Conservation (phyloP, 495 filamentous ascomycete species). For the Annulohypoxylon moriforme region DNA sequence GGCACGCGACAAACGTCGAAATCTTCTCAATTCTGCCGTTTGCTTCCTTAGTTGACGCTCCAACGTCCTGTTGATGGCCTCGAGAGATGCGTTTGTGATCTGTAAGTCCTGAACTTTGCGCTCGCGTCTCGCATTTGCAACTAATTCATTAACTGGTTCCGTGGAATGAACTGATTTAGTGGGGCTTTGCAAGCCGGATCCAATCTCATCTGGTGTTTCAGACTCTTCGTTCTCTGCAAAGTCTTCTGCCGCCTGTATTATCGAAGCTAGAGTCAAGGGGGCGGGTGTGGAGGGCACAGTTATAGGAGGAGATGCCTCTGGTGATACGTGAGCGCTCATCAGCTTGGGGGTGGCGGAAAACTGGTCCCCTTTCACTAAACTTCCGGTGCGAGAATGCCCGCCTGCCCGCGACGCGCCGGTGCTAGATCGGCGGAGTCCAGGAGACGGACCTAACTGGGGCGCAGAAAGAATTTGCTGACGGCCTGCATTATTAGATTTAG, state of each 20-base stretch:
- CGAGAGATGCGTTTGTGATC: constrained; percentile 94
- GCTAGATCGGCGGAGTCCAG: constrained; percentile 39
- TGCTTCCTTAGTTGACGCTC: constrained; percentile 93
- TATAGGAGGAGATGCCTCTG: constrained; percentile 34
- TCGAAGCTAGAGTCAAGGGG: constrained; percentile 54
- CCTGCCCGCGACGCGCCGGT: constrained; percentile 33
- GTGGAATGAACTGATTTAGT: constrained; percentile 59
- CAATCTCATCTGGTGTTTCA: constrained; percentile 42
- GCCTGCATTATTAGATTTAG: constrained; percentile 22
- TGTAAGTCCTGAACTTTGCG: constrained; percentile 97
- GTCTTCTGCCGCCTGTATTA: constrained; percentile 63
- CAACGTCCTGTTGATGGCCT: constrained; percentile 95
- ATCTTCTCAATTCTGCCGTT: constrained; percentile 85
- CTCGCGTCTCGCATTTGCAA: constrained; percentile 86
- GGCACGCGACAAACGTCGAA: constrained; percentile 80
- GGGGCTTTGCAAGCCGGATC: constrained; percentile 59
- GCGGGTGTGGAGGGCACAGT: constrained; percentile 45
- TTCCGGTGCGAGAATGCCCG: constrained; percentile 48
- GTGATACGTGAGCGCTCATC: constrained; percentile 29
- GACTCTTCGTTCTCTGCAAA: constrained; percentile 44
- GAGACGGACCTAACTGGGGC: constrained; percentile 42
- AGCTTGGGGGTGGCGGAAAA: constrained; percentile 18
- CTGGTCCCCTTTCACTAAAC: constrained; percentile 41
- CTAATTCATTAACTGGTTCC: constrained; percentile 72
- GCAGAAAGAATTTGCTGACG: constrained; percentile 28